phyloP scores from a whole-genome alignment of 2,329 filamentous ascomycete species.

The Bipolaris gigantea region DNA sequence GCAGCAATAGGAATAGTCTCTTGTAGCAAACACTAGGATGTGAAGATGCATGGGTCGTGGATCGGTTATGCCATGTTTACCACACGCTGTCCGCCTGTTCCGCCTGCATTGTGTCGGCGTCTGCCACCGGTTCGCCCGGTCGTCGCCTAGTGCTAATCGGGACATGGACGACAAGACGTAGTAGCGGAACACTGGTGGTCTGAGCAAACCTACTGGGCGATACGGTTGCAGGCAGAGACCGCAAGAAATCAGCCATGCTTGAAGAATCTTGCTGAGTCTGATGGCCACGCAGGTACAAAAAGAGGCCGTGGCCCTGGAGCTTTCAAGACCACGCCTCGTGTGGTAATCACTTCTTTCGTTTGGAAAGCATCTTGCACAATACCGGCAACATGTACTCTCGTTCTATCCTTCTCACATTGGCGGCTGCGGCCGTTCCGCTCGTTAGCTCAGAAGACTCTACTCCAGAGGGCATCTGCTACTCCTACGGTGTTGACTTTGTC shows the following conservation, averaged over 20 bases:
- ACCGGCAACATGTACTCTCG: constrained; percentile 28
- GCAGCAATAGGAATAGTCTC: neutral
- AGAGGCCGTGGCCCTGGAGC: constrained; percentile 19
- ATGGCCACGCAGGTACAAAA: constrained; percentile 20
- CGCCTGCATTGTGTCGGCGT: constrained; percentile 15
- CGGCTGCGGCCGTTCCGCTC: constrained; percentile 31
- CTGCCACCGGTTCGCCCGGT: constrained; percentile 16
- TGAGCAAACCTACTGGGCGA: constrained; percentile 8
- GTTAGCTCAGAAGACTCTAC: constrained; percentile 22
- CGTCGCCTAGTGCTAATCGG: constrained; percentile 12
- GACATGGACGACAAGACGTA: constrained; percentile 15
- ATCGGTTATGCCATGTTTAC: constrained; percentile 8
- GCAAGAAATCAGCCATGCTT: constrained; percentile 12
- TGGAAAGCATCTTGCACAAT: constrained; percentile 3
- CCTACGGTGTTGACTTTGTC: constrained; percentile 49
- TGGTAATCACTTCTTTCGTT: constrained; percentile 3
- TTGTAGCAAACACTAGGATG: neutral
- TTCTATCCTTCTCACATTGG: constrained; percentile 25
- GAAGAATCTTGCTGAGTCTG: constrained; percentile 14
- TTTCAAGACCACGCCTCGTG: constrained; percentile 3
- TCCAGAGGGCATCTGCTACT: constrained; percentile 34
- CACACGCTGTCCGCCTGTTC: constrained; percentile 20
- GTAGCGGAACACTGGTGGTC: constrained; percentile 16
- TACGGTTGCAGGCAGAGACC: constrained; percentile 4
- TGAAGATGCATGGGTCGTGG: constrained; percentile 18